Base-by-base conservation (phyloP, 371 early-diverging fungal genomes). In the Mortierella sp. region DNA sequence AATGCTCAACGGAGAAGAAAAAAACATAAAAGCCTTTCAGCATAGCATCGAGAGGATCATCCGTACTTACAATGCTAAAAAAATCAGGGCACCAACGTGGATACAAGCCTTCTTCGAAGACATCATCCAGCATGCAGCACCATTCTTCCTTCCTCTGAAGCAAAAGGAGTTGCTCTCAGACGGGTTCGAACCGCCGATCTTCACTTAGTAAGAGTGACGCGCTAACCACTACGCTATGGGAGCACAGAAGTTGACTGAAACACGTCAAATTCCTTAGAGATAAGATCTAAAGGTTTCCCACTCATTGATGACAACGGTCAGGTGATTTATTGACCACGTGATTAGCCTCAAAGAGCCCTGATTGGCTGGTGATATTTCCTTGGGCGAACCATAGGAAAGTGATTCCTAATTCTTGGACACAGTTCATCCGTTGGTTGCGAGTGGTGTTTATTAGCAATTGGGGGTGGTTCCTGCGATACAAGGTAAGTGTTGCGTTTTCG, bases 151-250 rank as follows among this genome's bases (percentile, higher is more conserved):
- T 8, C n/a, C n/a, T 13, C 13, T 5, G 26, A 75, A 40, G 31
- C 34, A 74, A 76, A 79, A n/a, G 69, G 3, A 85, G 82, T 83
- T 86, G 81, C 72, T 83, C 64, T 64, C 64, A 77, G 88, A 83
- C 87, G 82, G 89, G 81, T 80, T 89, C 82, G 89, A 89, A 89
- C 89, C 82, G 79, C 83, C 88, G 89, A 88, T 81, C 89, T 89
- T 87, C 89, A 79, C 88, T 89, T 89, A 88, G 88, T 88, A 88
- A 89, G 89, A 89, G 88, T 79, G 89, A 87, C 87, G 89, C 89
- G 78, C 74, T 89, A 79, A 82, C 86, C 89, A 87, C 88, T 88
- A 77, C 79, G 88, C 83, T 79, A 83, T 73, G 73, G 55, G 79
- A 82, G 78, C 82, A 6, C 0, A 11, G n/a, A 11, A 19, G 16